A percentile compares a stretch with the other conserved stretches of the same genome.
phyloP scores from a whole-genome alignment of 306 rosid genomes.

The Herpetospermum pedunculosum region DNA sequence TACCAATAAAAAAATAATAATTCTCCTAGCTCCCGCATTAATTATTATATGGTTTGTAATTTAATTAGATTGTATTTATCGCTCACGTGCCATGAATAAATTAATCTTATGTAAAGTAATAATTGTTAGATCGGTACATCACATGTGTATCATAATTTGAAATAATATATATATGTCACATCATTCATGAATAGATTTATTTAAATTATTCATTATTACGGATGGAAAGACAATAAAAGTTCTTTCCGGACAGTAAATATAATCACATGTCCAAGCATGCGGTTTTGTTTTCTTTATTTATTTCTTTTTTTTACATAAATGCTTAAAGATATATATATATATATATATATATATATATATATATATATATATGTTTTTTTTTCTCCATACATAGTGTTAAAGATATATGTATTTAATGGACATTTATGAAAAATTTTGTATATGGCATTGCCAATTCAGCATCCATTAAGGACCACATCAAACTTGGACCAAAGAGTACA shows the following conservation, averaged over 20 bases:
- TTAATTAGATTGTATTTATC: background rate
- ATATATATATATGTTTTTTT: too few species aligned
- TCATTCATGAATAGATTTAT: background rate
- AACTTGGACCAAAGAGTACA: background rate
- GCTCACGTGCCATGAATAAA: background rate
- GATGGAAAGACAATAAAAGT: background rate
- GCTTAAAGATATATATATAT: too few species aligned
- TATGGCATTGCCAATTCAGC: background rate
- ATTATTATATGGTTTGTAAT: background rate
- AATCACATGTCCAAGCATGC: background rate
- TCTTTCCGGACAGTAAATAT: background rate
- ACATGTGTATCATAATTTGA: slow-evolving; percentile 4
- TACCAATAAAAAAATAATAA: background rate
- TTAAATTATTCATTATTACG: background rate
- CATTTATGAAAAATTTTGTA: background rate
- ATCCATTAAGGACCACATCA: background rate
- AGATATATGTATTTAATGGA: background rate
- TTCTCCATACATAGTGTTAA: too few species aligned
- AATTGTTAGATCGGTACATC: background rate
- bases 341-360: too few species aligned
- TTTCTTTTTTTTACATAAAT: background rate
- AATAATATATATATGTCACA: background rate
- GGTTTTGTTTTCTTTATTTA: background rate
- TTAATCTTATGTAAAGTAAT: background rate
- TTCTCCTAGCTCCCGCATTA: background rate